phyloP scores from a whole-genome alignment of 305 asterid species.

The Fraxinus platypoda region DNA sequence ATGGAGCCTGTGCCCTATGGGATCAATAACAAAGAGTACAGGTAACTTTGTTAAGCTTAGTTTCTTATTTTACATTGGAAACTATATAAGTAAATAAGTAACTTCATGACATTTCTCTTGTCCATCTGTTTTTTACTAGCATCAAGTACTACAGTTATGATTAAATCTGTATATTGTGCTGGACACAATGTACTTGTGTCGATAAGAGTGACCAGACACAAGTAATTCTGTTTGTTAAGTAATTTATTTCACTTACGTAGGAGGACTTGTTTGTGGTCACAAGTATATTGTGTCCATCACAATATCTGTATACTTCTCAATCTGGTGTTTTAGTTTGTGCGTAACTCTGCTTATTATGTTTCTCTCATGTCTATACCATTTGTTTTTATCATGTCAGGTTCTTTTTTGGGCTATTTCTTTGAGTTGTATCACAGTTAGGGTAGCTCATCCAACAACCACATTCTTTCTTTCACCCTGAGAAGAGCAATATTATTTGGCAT shows the following conservation, averaged over 20 bases:
- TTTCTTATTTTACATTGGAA: not conserved
- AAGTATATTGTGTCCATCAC: not conserved
- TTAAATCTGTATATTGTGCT: not conserved
- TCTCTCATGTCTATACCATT: not conserved
- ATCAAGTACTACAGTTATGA: not conserved
- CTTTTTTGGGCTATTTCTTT: not conserved
- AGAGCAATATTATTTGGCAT: not conserved
- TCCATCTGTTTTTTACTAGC: not conserved
- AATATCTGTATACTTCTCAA: not conserved
- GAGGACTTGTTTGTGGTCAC: not conserved
- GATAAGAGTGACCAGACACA: not conserved
- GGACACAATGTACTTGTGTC: not conserved
- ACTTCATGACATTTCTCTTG: not conserved
- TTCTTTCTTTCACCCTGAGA: not conserved
- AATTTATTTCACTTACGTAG: not conserved
- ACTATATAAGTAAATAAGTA: not conserved
- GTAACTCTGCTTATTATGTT: not conserved
- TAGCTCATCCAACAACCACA: not conserved
- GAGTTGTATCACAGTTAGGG: not conserved
- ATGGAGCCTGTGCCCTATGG: conserved; percentile 68
- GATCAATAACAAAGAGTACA: conserved; percentile 65
- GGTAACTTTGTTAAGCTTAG: conserved; percentile 43
- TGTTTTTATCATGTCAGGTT: not conserved
- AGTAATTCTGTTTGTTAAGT: not conserved
- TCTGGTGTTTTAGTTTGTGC: not conserved